Conservation (phyloP, 2,329 filamentous ascomycete species). For the Dothiorella sarmentorum region DNA sequence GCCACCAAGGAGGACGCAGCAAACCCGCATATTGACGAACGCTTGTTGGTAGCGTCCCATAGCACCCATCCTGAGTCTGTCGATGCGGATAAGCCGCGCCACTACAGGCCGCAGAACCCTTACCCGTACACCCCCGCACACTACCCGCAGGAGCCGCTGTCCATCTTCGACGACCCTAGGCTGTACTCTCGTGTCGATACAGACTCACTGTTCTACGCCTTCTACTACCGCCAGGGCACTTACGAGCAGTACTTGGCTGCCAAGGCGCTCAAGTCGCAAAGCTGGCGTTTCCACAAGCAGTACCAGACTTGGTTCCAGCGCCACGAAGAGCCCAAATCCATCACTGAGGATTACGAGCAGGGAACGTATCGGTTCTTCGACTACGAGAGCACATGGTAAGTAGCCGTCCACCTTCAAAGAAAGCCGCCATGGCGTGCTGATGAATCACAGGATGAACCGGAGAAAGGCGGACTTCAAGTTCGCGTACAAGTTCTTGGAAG, state of each 20-base stretch:
- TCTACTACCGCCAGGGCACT: slow-evolving; percentile 96
- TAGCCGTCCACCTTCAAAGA: slow-evolving; percentile 23
- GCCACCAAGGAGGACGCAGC: slow-evolving; percentile 68
- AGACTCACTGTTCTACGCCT: slow-evolving; percentile 96
- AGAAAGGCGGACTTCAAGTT: slow-evolving; percentile 98
- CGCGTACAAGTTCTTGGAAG: slow-evolving; percentile 94
- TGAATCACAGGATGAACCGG: slow-evolving; percentile 83
- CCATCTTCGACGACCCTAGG: slow-evolving; percentile 86
- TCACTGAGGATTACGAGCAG: slow-evolving; percentile 98
- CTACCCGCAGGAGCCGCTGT: slow-evolving; percentile 88
- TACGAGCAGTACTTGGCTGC: slow-evolving; percentile 95
- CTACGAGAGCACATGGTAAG: slow-evolving; percentile 97
- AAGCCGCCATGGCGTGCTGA: slow-evolving; percentile 25
- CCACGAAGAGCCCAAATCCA: slow-evolving; percentile 96
- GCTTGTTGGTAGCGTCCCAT: slow-evolving; percentile 73
- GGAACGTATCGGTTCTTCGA: slow-evolving; percentile 99
- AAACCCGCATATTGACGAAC: slow-evolving; percentile 62
- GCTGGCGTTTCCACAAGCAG: slow-evolving; percentile 99
- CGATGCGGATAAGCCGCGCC: slow-evolving; percentile 78
- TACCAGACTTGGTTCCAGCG: slow-evolving; percentile 98
- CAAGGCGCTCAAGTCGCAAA: slow-evolving; percentile 96
- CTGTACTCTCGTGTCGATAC: slow-evolving; percentile 88
- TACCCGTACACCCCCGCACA: slow-evolving; percentile 72
- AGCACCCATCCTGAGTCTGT: slow-evolving; percentile 67
- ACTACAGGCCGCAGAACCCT: slow-evolving; percentile 79